Evolutionary conservation across 2,329 filamentous ascomycete species (phyloP).

Genomic region (Nannizzia gypsea): DNA sequence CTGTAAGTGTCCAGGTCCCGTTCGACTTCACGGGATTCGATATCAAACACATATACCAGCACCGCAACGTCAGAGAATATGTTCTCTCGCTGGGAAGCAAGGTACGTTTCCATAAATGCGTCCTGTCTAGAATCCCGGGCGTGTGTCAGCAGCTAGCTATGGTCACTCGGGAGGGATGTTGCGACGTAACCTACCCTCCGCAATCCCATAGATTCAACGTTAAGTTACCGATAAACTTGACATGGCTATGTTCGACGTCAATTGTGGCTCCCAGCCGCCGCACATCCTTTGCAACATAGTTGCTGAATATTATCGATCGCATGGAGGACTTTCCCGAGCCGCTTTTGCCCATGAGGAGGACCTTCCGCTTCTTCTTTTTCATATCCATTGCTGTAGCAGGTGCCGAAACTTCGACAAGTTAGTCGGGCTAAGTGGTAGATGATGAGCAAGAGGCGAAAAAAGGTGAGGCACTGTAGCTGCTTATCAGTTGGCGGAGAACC

Average conservation of each 20-base stretch:
- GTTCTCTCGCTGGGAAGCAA: slow-evolving; percentile 86
- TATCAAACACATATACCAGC: slow-evolving; percentile 98
- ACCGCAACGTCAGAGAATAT: slow-evolving; percentile 96
- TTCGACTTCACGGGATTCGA: slow-evolving; percentile 88
- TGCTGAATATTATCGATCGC: slow-evolving; percentile 97
- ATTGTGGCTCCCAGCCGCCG: slow-evolving; percentile 87
- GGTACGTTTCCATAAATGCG: slow-evolving; percentile 97
- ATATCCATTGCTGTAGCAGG: slow-evolving; percentile 29
- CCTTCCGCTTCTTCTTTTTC: slow-evolving; percentile 67
- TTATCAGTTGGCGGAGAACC: neutral
- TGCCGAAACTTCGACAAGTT: neutral
- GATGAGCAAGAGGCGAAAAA: neutral
- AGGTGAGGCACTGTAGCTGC: neutral
- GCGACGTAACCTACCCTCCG: slow-evolving; percentile 52
- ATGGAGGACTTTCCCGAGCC: slow-evolving; percentile 97
- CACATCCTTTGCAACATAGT: slow-evolving; percentile 95
- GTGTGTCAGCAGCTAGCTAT: neutral
- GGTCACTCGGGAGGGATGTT: neutral
- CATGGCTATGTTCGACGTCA: slow-evolving; percentile 95
- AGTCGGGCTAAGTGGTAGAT: neutral
- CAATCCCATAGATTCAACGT: slow-evolving; percentile 98
- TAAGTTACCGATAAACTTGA: slow-evolving; percentile 96
- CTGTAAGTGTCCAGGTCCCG: slow-evolving; percentile 87
- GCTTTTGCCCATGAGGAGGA: slow-evolving; percentile 85
- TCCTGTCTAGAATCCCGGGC: slow-evolving; percentile 56